Evolutionary conservation across 306 rosid genomes (phyloP).

Genomic region (Prunus armeniaca): DNA sequence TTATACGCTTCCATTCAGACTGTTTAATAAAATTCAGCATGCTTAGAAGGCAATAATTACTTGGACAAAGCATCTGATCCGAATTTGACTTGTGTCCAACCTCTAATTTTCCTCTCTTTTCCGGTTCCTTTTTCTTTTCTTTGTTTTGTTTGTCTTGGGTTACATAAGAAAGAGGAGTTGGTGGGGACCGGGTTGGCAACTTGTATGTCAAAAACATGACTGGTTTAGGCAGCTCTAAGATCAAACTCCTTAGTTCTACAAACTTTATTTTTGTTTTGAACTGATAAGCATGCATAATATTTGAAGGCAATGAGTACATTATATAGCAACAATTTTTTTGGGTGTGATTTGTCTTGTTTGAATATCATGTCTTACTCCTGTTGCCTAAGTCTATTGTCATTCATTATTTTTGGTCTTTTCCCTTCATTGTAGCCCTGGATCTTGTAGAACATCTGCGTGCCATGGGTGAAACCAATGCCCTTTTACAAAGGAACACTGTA

Average conservation of each 20-base stretch:
- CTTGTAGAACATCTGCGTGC: conserved; percentile 91
- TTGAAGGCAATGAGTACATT: not conserved
- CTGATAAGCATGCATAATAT: not conserved
- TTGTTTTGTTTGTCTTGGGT: not conserved
- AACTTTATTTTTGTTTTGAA: not conserved
- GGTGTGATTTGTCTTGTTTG: no score
- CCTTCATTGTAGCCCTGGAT: conserved; percentile 55
- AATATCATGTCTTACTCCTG: not conserved
- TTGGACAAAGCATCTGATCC: not conserved
- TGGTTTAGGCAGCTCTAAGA: not conserved
- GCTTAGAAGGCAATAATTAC: not conserved
- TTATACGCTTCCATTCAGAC: not conserved
- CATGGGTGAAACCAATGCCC: conserved; percentile 95
- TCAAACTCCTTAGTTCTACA: not conserved
- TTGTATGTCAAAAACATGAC: not conserved
- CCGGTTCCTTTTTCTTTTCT: not conserved
- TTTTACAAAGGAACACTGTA: conserved; percentile 70
- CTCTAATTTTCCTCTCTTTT: not conserved
- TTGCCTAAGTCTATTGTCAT: not conserved
- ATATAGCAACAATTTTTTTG: not conserved
- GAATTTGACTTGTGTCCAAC: not conserved
- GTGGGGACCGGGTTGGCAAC: not conserved
- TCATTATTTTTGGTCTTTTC: not conserved
- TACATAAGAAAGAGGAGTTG: no score
- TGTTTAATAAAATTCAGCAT: not conserved